Conservation (phyloP, 1,284 basidiomycete genomes). For the Sporisorium graminicola region DNA sequence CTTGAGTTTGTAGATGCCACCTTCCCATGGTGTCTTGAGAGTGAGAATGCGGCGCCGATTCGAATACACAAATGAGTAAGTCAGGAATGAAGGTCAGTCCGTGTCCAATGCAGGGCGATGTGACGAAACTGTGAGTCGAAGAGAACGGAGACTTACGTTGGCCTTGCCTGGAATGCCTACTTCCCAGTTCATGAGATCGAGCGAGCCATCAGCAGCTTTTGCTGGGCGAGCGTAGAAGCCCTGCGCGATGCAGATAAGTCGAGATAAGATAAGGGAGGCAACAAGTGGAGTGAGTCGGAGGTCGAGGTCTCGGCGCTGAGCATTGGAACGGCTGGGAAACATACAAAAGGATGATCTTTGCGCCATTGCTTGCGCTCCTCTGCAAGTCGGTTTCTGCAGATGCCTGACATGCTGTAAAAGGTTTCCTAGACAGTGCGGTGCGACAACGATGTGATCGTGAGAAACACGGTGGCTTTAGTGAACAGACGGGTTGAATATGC, state of each 20-base stretch:
- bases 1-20: slow-evolving; percentile 89
- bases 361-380: slow-evolving; percentile 99
- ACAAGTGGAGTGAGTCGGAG: background rate
- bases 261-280: background rate
- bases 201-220: slow-evolving; percentile 88
- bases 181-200: slow-evolving; percentile 98
- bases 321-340: slow-evolving; percentile 69
- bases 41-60: background rate
- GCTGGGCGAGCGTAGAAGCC: slow-evolving; percentile 95
- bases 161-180: slow-evolving; percentile 76
- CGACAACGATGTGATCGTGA: background rate
- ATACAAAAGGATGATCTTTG: slow-evolving; percentile 97
- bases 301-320: background rate
- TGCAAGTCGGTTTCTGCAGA: slow-evolving; percentile 75
- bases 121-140: background rate
- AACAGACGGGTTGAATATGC: background rate
- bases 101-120: too few species aligned
- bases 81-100: background rate
- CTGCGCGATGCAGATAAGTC: slow-evolving; percentile 72
- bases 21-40: slow-evolving; percentile 92
- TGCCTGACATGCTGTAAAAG: slow-evolving; percentile 43
- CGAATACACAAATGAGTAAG: background rate
- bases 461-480: background rate
- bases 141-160: slow-evolving; percentile 54
- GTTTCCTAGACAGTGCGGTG: background rate